These are phyloP conservation scores for Raffaelea ambrosiae DNA, from an alignment of 2,329 filamentous ascomycete genomes.

Conservation along the genomic window DNA sequence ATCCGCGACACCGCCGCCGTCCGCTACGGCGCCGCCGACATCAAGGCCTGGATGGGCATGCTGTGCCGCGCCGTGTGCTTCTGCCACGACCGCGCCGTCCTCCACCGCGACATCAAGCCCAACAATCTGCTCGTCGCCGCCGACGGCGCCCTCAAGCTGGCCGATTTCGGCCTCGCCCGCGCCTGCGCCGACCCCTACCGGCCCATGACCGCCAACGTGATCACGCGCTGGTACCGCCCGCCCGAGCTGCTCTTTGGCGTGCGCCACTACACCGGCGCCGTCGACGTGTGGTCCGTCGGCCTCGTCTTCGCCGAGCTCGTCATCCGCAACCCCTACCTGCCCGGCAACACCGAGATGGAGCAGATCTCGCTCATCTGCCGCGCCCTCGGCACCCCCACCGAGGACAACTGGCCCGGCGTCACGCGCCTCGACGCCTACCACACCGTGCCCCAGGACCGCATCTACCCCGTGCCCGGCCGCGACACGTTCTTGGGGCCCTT, in stretches of 20 bases:
- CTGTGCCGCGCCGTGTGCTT: constrained; percentile 88
- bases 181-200: constrained; percentile 81
- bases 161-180: constrained; percentile 92
- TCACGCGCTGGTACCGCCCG: constrained; percentile 94
- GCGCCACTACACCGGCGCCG: constrained; percentile 78
- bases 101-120: constrained; percentile 97
- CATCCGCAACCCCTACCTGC: constrained; percentile 72
- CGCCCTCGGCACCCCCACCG: constrained; percentile 80
- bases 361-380: constrained; percentile 80
- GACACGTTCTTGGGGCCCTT: constrained; percentile 72
- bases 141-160: constrained; percentile 88
- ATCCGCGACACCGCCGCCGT: constrained; percentile 76
- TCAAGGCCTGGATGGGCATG: constrained; percentile 99
- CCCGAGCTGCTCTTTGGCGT: constrained; percentile 91
- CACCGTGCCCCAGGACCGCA: constrained; percentile 46
- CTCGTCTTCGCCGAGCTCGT: constrained; percentile 90
- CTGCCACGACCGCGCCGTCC: constrained; percentile 87
- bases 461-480: constrained; percentile 52
- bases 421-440: constrained; percentile 70
- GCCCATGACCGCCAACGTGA: constrained; percentile 88
- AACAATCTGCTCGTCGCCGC: constrained; percentile 95
- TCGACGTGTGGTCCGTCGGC: constrained; percentile 91
- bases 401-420: constrained; percentile 94
- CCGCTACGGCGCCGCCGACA: constrained; percentile 77
- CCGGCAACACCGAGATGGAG: constrained; percentile 76